Percentiles rank a stretch among this genome's conserved stretches.
phyloP scores from a whole-genome alignment of 2,329 filamentous ascomycete species.

The Penicillium sp. region DNA sequence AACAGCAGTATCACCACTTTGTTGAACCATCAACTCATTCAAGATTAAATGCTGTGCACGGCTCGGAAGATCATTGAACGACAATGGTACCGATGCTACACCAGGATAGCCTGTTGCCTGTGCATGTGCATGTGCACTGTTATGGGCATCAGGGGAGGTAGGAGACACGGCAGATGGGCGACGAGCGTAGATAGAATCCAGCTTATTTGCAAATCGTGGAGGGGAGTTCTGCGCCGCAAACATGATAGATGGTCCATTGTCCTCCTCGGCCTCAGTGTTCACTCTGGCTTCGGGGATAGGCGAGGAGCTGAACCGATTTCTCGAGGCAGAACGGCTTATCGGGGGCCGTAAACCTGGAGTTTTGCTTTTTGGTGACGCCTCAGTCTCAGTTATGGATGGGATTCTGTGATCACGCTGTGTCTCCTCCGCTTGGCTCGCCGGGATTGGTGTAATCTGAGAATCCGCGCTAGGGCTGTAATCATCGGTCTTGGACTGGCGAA shows the following conservation, averaged over 20 bases:
- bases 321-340: constrained; percentile 34
- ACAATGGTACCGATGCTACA: constrained; percentile 65
- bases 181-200: constrained; percentile 42
- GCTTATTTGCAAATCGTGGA: constrained; percentile 27
- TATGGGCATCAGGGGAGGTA: constrained; percentile 16
- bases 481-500: constrained; percentile 10
- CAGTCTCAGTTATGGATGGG: constrained; percentile 29
- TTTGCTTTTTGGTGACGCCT: constrained; percentile 24
- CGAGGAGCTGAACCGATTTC: constrained; percentile 63
- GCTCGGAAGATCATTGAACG: constrained; percentile 82
- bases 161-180: constrained; percentile 22
- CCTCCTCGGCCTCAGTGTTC: constrained; percentile 57
- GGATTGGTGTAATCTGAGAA: constrained; percentile 4
- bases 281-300: constrained; percentile 70
- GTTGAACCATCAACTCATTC: constrained; percentile 74
- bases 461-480: constrained; percentile 14
- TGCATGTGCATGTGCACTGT: constrained; percentile 30
- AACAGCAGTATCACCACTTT: constrained; percentile 71
- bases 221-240: constrained; percentile 58
- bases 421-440: constrained; percentile 2
- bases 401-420: constrained; percentile 11
- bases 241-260: constrained; percentile 69
- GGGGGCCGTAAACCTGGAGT: constrained; percentile 24
- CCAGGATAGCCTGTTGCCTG: constrained; percentile 52
- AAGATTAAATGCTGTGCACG: constrained; percentile 82